phyloP scores from a whole-genome alignment of 352 stramenopile species.

The Phytophthora sansomeana region DNA sequence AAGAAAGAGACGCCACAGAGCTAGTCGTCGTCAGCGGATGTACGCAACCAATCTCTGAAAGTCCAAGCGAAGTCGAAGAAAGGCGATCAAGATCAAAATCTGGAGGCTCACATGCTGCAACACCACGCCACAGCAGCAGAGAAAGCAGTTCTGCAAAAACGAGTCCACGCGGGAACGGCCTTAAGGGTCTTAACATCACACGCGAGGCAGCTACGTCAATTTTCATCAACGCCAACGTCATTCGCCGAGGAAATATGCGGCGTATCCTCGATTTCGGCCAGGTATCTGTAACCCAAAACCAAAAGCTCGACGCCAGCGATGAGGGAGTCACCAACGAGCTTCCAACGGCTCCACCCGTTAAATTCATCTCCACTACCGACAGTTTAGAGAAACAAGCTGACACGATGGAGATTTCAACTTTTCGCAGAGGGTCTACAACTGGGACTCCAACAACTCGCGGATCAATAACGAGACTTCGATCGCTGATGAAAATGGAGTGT shows the following conservation, averaged over 20 bases:
- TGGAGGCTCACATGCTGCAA: not conserved
- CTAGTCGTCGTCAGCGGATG: too few species aligned
- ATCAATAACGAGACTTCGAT: slow-evolving; percentile 8
- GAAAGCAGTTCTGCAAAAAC: not conserved
- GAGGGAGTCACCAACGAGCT: not conserved
- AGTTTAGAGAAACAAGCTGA: not conserved
- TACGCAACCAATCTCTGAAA: too few species aligned
- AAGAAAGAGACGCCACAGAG: too few species aligned
- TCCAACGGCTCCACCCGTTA: not conserved
- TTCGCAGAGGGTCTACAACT: slow-evolving; percentile 1
- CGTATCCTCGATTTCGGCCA: slow-evolving; percentile 19
- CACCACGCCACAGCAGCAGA: slow-evolving; percentile 4
- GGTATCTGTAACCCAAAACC: not conserved
- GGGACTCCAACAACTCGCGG: slow-evolving; percentile 1
- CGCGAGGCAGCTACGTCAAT: slow-evolving; percentile 7
- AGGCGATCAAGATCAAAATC: too few species aligned
- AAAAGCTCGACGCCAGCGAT: not conserved
- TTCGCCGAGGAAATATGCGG: slow-evolving; percentile 2
- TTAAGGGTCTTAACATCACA: not conserved
- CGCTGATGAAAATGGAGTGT: not conserved
- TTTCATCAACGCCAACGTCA: slow-evolving; percentile 10
- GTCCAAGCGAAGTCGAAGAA: too few species aligned
- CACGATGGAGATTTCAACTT: not conserved
- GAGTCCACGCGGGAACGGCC: not conserved
- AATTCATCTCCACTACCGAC: not conserved